Evolutionary conservation across 2,329 filamentous ascomycete species (phyloP), one percentile per base, ranked within the genome.

Genomic region (Decorospora gaudefroyi): DNA sequence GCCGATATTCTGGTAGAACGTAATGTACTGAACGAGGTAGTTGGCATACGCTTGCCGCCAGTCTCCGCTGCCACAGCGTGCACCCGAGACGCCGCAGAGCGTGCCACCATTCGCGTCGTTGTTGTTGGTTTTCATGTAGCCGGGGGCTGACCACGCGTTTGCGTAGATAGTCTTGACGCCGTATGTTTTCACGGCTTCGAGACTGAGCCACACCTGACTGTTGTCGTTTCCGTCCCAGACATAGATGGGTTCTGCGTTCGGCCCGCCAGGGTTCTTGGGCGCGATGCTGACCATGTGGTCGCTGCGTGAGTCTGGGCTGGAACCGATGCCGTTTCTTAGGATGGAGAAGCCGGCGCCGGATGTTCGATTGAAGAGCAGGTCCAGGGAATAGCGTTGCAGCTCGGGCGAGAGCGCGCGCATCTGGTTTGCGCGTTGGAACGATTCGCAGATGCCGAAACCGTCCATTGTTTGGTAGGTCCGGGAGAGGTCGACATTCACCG

Each of bases 171-270:
- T 72, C 26, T 61, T 78, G 4, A 77, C 66, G 3, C 74, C 73
- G 40, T 74, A 73, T 4, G 53, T 62, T 23, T 60, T 59, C 6
- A 65, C 58, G 5, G 78, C 78, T 59, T 79, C 69, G 53, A 79
- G 71, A 3, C 73, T 72, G 17, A 82, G 69, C 70, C 74, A 81
- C 8, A 82, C 68, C 62, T 82, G 79, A 6, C 74, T 74, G 18
- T 62, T 64, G 35, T 66, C 62, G 29, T 64, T 61, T 10, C 56
- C 56, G 31, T 65, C 62, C 60, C 61, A 65, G 4, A 59, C 46
- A 35, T 66, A 66, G 19, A 62, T 58, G 9, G 61, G 61, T 3
- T 42, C 15, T 9, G 61, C 57, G 13, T 32, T 56, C 1, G 63
- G 62, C 1, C 58, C 49, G 8, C 61, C 62, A 1, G 63, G 63